phyloP scores from a whole-genome alignment of 148 eudicot genomes.

The Cornus florida region DNA sequence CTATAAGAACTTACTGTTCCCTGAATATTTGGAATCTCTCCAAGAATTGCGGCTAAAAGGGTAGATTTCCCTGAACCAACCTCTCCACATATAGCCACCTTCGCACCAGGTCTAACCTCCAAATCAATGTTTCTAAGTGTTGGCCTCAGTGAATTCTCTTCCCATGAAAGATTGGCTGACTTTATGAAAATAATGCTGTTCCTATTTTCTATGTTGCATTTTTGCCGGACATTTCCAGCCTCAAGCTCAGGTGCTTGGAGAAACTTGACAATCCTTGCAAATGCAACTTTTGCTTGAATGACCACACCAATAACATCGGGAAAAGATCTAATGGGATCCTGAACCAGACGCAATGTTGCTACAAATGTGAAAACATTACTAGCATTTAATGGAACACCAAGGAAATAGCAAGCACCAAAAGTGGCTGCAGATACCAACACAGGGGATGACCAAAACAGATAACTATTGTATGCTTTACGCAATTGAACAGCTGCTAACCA shows the following conservation, averaged over 20 bases:
- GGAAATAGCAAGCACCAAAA: slow-evolving; percentile 70
- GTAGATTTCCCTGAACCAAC: no score
- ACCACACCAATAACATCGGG: slow-evolving; percentile 74
- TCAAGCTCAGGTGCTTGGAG: slow-evolving; percentile 79
- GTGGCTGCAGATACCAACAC: slow-evolving; percentile 72
- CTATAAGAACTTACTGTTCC: slow-evolving; percentile 44
- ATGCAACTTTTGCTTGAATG: slow-evolving; percentile 80
- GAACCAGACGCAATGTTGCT: slow-evolving; percentile 73
- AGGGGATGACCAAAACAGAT: slow-evolving; percentile 78
- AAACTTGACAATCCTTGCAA: slow-evolving; percentile 57
- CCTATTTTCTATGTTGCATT: slow-evolving; percentile 4
- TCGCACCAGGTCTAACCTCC: slow-evolving; percentile 16
- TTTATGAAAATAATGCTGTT: slow-evolving; percentile 35
- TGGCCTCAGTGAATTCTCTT: slow-evolving; percentile 40
- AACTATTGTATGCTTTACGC: slow-evolving; percentile 50
- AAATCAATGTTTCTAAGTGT: slow-evolving; percentile 55
- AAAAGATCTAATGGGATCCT: slow-evolving; percentile 70
- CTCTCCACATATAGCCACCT: no score
- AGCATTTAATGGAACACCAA: slow-evolving; percentile 57
- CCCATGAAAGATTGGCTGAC: slow-evolving; percentile 74
- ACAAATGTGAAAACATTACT: slow-evolving; percentile 83
- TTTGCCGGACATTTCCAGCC: slow-evolving; percentile 35
- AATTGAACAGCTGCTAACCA: slow-evolving; percentile 61
- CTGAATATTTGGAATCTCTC: no score
- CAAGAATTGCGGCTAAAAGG: no score